Evolutionary conservation across 2,329 filamentous ascomycete species (phyloP).

Genomic region (Diaporthe citri): DNA sequence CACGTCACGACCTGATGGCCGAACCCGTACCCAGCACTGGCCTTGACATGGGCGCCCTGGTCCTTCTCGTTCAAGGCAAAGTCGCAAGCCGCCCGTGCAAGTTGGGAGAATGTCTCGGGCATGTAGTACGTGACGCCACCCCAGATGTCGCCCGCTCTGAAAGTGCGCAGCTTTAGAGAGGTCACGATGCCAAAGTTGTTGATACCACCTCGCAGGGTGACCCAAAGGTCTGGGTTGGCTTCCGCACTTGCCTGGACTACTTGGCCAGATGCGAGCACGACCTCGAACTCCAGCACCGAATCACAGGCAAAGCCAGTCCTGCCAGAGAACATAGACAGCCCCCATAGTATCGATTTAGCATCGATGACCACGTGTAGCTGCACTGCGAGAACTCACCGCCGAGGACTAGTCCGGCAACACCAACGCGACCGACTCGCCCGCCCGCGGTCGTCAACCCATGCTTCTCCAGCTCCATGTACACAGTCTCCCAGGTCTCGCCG

Average conservation of each 20-base stretch:
- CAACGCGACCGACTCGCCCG: constrained; percentile 38
- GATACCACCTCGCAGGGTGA: constrained; percentile 59
- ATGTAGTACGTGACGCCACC: constrained; percentile 39
- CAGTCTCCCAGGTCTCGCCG: constrained; percentile 40
- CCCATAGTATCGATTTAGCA: neutral
- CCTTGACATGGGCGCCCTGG: constrained; percentile 40
- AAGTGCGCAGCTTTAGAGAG: constrained; percentile 39
- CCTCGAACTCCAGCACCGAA: constrained; percentile 40
- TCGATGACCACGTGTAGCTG: neutral
- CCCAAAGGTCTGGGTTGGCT: constrained; percentile 56
- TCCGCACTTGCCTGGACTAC: constrained; percentile 38
- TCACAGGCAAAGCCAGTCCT: constrained; percentile 43
- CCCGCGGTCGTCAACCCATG: constrained; percentile 39
- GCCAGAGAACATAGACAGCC: constrained; percentile 23
- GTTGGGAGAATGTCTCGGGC: constrained; percentile 39
- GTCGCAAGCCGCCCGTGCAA: constrained; percentile 40
- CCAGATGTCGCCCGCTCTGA: constrained; percentile 42
- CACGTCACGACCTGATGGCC: constrained; percentile 40
- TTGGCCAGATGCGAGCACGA: constrained; percentile 29
- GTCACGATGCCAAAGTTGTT: constrained; percentile 55
- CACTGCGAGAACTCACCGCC: constrained; percentile 27
- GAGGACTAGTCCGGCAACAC: constrained; percentile 39
- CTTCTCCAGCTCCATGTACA: constrained; percentile 41
- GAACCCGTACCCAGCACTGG: constrained; percentile 40
- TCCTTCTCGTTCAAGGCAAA: constrained; percentile 41